These are phyloP conservation scores for Candida pseudoviswanathii DNA, from an alignment of 1,139 yeast species.

Conservation along the genomic window DNA sequence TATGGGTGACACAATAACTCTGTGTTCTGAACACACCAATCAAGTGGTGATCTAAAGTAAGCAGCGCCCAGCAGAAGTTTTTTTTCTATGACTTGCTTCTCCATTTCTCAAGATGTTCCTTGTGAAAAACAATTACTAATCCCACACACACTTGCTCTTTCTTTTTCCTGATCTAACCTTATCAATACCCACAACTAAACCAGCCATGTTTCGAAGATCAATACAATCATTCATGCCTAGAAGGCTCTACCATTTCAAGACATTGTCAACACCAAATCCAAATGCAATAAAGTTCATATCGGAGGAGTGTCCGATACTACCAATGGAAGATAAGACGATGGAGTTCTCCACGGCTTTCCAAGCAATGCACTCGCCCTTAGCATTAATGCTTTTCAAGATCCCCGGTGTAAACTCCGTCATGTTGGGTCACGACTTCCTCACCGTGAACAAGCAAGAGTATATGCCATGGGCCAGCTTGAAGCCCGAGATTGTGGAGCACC, in stretches of 20 bases:
- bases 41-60: constrained; percentile 4
- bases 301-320: constrained; percentile 53
- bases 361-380: constrained; percentile 80
- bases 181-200: background rate
- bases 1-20: background rate
- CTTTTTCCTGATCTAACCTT: background rate
- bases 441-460: constrained; percentile 50
- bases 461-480: constrained; percentile 49
- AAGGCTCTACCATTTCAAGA: constrained; percentile 35
- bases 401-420: constrained; percentile 86
- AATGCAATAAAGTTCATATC: constrained; percentile 83
- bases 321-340: constrained; percentile 62
- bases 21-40: constrained; percentile 1
- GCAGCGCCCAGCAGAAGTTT: background rate
- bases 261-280: constrained; percentile 79
- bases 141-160: background rate
- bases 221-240: background rate
- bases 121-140: background rate
- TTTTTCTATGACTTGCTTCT: background rate
- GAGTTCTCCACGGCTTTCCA: constrained; percentile 72
- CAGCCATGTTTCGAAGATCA: constrained; percentile 3
- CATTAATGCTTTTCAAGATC: constrained; percentile 72
- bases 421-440: constrained; percentile 69
- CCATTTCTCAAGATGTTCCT: background rate
- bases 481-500: constrained; percentile 45